Conservation (phyloP, 257 asterid species). For the Nicotiana tomentosiformis region DNA sequence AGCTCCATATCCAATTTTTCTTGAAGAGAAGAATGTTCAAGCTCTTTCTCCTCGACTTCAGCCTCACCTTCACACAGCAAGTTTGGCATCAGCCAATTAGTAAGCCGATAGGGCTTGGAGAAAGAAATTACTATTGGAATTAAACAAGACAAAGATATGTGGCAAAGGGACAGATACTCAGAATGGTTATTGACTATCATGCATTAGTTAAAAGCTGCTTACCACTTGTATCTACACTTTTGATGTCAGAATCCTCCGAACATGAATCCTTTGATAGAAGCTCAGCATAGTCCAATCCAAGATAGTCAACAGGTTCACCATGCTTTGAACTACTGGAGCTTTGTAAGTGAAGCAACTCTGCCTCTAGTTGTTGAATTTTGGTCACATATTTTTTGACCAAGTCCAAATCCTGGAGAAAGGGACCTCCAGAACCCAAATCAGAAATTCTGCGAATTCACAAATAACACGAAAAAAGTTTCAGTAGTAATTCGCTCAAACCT, state of each 20-base stretch:
- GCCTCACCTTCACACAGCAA: slow-evolving; percentile 41
- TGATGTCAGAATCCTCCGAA: slow-evolving; percentile 44
- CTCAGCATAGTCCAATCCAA: slow-evolving; percentile 47
- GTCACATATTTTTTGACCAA: slow-evolving; percentile 61
- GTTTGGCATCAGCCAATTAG: neutral
- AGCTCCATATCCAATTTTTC: slow-evolving; percentile 80
- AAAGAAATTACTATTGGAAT: neutral
- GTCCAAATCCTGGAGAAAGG: slow-evolving; percentile 48
- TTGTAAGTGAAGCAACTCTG: slow-evolving; percentile 45
- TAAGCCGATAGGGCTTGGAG: neutral
- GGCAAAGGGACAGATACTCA: neutral
- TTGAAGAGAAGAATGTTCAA: slow-evolving; percentile 88
- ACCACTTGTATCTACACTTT: slow-evolving; percentile 52
- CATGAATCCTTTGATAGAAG: slow-evolving; percentile 32
- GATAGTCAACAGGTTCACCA: slow-evolving; percentile 33
- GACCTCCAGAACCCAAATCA: neutral
- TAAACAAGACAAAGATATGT: neutral
- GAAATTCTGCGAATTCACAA: neutral
- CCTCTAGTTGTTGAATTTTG: slow-evolving; percentile 76
- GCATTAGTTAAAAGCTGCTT: slow-evolving; percentile 13
- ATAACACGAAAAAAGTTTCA: slow-evolving; percentile 4
- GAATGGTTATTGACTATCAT: neutral
- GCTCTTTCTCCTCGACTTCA: slow-evolving; percentile 80
- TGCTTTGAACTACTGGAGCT: slow-evolving; percentile 36
- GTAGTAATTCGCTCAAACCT: slow-evolving; percentile 41